These are phyloP conservation scores for Trichoderma virens DNA, from an alignment of 495 filamentous ascomycete genomes.

Conservation along the genomic window DNA sequence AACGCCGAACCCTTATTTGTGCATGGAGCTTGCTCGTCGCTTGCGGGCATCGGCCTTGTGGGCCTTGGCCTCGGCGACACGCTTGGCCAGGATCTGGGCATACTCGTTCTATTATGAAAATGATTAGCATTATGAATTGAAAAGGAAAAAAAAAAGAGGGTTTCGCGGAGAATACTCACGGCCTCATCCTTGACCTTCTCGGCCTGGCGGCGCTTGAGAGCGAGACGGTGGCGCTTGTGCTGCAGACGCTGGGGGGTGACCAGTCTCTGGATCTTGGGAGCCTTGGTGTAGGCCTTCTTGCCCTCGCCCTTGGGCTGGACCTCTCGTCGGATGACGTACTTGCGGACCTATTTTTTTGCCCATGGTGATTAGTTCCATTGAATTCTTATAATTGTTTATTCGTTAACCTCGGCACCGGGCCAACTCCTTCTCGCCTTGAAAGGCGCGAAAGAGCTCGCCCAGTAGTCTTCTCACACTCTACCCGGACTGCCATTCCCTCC, in stretches of 20 bases:
- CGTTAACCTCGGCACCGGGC: background rate
- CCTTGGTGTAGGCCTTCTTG: conserved; percentile 98
- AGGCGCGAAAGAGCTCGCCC: background rate
- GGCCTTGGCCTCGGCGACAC: conserved; percentile 87
- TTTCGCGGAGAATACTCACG: conserved; percentile 71
- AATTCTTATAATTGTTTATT: background rate
- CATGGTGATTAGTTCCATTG: conserved; percentile 9
- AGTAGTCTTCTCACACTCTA: conserved; percentile 43
- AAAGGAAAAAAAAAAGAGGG: background rate
- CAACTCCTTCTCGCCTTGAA: background rate
- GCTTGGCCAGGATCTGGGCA: conserved; percentile 84
- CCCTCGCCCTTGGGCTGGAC: conserved; percentile 91
- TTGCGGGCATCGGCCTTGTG: conserved; percentile 88
- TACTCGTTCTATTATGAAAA: conserved; percentile 71
- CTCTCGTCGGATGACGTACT: conserved; percentile 99
- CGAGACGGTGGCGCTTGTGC: conserved; percentile 95
- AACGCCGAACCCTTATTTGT: conserved; percentile 59
- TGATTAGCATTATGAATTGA: conserved; percentile 17
- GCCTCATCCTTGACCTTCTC: conserved; percentile 97
- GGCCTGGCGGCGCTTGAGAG: conserved; percentile 92
- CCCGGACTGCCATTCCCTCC: conserved; percentile 41
- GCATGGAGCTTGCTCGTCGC: conserved; percentile 92
- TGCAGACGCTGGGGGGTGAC: conserved; percentile 99
- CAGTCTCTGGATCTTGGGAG: conserved; percentile 96
- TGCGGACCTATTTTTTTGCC: conserved; percentile 61